A percentile compares a stretch with the other conserved stretches of the same genome.
Evolutionary conservation across 805 yeast genomes (phyloP).

Genomic region (Naumovozyma dairenensis): DNA sequence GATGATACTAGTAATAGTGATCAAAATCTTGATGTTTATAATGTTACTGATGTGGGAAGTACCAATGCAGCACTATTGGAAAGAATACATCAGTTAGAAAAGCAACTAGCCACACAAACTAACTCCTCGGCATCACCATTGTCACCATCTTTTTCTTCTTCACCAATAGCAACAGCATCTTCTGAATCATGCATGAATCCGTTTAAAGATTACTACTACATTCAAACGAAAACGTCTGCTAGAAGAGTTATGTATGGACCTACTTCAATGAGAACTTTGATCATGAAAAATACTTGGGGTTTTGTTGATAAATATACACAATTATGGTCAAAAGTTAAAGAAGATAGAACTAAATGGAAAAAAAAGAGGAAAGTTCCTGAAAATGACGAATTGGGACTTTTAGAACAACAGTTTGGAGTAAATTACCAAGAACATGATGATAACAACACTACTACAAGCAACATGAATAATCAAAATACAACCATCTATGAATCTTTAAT

Average conservation of each 20-base stretch:
- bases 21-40: too few relatives aligned
- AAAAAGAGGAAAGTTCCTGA: constrained; percentile 6
- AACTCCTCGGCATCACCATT: not conserved
- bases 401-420: too few relatives aligned
- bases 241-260: constrained; percentile 24
- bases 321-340: constrained; percentile 20
- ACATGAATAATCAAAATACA: not conserved
- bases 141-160: not conserved
- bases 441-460: too few relatives aligned
- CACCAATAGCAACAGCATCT: not conserved
- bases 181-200: constrained; percentile 7
- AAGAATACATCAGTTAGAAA: not conserved
- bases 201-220: constrained; percentile 7
- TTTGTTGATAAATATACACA: constrained; percentile 12
- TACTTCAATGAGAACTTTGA: constrained; percentile 19
- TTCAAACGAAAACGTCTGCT: constrained; percentile 16
- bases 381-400: constrained; percentile 12
- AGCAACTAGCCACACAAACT: not conserved
- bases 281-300: constrained; percentile 11
- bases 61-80: not conserved
- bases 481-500: constrained; percentile 3
- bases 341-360: constrained; percentile 20
- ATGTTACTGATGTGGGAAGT: not conserved
- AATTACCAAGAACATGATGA: too few relatives aligned
- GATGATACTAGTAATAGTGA: too few relatives aligned